Base-by-base conservation (phyloP, 1,139 yeast genomes). In the Arxiozyma heterogenica region DNA sequence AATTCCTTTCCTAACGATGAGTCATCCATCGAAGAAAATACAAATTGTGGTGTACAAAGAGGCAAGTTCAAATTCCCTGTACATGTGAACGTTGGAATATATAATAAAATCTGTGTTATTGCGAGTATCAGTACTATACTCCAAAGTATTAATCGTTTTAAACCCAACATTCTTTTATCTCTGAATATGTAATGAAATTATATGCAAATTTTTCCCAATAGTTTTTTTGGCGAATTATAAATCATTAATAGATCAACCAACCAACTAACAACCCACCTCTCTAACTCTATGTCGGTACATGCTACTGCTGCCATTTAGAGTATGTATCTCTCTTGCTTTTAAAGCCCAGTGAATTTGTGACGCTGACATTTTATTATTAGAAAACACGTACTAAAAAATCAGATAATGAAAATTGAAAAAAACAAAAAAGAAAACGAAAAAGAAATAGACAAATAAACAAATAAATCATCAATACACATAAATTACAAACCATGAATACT, bases 11-110 rank as follows among this genome's bases (percentile, higher is more conserved):
- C 41, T 11, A 51, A 30, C 0, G 45, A 41, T 0, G 79, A 69
- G 48, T 70, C 69, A 38, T 73, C 76, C 11, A 69, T 64, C 50
- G 77, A 65, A 46, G 72, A 70, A 46, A 80, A 64, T 6, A 71
- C 72, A 39, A 77, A 67, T 51, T 78, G 82, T 0, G 84, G 81
- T 18, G 74, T 59, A 62, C 83, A 80, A 4, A 69, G 49, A 3
- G 64, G 61, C 34, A 58, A 54, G 18, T 57, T 54, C 1, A 17
- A 4, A 1, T 64, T 50, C 8, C 57, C 50, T 7, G 65, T 61
- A 49, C 75, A 72, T 1, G 72, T 61, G 44, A 68, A 64, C 20
- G 63, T 63, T 0, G 73, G 71, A 21, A 70, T 53, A 44, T 64
- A 65, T 2, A 66, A 55, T 11, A 64, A 51, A 39, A 64, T 52